Percentiles rank a stretch among this genome's conserved stretches.
Conservation (phyloP, 345 rosid genomes). For the Erysimum cheiranthoides region DNA sequence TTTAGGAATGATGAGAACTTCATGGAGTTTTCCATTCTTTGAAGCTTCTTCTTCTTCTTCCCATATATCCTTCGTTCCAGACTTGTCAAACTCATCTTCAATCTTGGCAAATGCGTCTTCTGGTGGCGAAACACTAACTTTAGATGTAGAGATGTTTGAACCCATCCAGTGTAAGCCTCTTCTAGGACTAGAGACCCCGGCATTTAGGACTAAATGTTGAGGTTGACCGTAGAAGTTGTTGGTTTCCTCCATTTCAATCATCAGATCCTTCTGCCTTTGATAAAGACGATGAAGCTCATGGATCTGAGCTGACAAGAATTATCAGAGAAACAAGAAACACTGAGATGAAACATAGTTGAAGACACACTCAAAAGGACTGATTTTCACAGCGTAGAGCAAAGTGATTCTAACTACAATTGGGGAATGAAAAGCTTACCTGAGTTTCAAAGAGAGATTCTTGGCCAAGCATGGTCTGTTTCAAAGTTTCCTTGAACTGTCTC, state of each 20-base stretch:
- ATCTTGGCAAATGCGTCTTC: constrained; percentile 3
- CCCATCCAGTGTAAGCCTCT: constrained; percentile 11
- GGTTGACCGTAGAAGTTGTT: not conserved
- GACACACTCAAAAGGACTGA: not conserved
- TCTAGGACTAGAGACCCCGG: constrained; percentile 30
- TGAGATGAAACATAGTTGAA: not conserved
- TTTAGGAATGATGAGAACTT: constrained; percentile 10
- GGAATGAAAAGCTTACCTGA: constrained; percentile 49
- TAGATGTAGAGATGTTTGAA: constrained; percentile 34
- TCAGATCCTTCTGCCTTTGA: constrained; percentile 53
- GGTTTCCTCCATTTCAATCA: constrained; percentile 51
- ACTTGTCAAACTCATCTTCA: constrained; percentile 42
- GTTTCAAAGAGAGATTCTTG: constrained; percentile 56
- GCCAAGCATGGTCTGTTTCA: constrained; percentile 57
- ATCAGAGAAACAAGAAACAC: constrained; percentile 14
- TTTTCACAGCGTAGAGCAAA: not conserved
- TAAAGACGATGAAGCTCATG: constrained; percentile 63
- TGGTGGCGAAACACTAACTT: constrained; percentile 22
- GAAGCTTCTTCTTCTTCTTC: constrained; percentile 47
- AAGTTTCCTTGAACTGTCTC: constrained; percentile 40
- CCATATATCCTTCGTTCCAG: constrained; percentile 48
- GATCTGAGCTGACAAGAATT: constrained; percentile 46
- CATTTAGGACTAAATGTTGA: constrained; percentile 29
- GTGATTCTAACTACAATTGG: not conserved
- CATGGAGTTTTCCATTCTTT: constrained; percentile 27